These are phyloP conservation scores for Ophiostoma triangulosporum DNA, from an alignment of 2,329 filamentous ascomycete species.

Conservation along the genomic window DNA sequence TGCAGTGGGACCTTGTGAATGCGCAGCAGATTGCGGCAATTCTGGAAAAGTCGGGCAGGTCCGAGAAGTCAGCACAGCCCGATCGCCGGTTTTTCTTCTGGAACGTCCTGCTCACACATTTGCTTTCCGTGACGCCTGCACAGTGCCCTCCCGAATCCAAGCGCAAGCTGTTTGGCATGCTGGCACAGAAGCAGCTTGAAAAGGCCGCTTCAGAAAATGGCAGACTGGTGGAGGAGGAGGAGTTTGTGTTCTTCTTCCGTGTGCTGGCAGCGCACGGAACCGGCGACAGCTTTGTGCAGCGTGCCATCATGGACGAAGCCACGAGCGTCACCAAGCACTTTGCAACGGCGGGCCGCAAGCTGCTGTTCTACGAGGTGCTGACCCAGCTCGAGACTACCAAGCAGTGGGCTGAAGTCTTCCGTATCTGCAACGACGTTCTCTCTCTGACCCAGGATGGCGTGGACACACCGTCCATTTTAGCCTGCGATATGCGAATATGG, in stretches of 20 bases:
- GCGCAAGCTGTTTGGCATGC: conserved; percentile 35
- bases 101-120: conserved; percentile 39
- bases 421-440: conserved; percentile 31
- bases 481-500: conserved; percentile 29
- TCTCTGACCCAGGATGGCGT: conserved; percentile 24
- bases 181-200: conserved; percentile 38
- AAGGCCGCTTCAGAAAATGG: conserved; percentile 25
- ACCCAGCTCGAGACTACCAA: conserved; percentile 23
- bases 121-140: conserved; percentile 34
- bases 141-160: conserved; percentile 32
- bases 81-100: conserved; percentile 38
- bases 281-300: conserved; percentile 27
- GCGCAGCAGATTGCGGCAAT: conserved; percentile 46
- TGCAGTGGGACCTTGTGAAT: conserved; percentile 41
- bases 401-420: conserved; percentile 30
- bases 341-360: conserved; percentile 32
- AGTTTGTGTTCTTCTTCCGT: conserved; percentile 35
- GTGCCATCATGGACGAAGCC: conserved; percentile 22
- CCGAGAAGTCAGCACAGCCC: conserved; percentile 33
- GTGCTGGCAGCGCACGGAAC: conserved; percentile 31
- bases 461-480: conserved; percentile 26
- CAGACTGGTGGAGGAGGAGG: conserved; percentile 33
- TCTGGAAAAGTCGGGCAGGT: conserved; percentile 30
- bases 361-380: conserved; percentile 30
- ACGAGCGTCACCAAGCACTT: conserved; percentile 32